Evolutionary conservation across 2,329 filamentous ascomycete species (phyloP), one percentile per base, ranked within the genome.

Genomic region (Sphaerulina musiva): DNA sequence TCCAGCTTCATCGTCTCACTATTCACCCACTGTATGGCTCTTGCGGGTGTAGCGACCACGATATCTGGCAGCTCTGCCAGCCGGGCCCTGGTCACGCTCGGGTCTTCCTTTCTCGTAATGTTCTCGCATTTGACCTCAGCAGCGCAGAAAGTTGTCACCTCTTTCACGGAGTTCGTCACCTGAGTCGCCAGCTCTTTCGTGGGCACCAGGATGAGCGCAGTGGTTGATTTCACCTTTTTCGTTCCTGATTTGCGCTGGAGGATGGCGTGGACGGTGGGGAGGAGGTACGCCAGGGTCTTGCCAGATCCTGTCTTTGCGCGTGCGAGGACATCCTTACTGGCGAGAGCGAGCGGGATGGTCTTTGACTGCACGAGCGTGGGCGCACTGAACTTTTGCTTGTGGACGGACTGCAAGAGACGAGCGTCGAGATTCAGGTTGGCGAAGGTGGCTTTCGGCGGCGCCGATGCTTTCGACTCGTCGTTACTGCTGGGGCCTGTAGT

Each of bases 271-370:
- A 98, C 74, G n/a, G 95, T 80, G 1, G 93, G 93, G 41, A 98
- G 78, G 6, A 95, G 76, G 69, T 97, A 97, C 47, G 93, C 92
- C n/a, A 89, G 89, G 9, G 93, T 98, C 78, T 98, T 98, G 62
- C 93, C 93, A 3, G 91, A 95, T 10, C 93, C 93, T 4, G 93
- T 97, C 72, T 92, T 95, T 38, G 92, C 89, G 67, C 92, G 90
- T 51, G 90, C 91, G 39, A 97, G 77, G 46, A 98, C 84, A 77
- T 97, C 90, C 66, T 89, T 85, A 10, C 93, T 92, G 60, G 90
- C 83, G 14, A 97, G 77, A 20, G 89, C 89, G 38, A 96, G 74
- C 1, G 93, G 93, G 58, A 98, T 95, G 1, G 89, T 88, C 71
- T 86, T 85, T 41, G 83, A 80, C 72, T 98, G 93, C 1, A 97